These are phyloP conservation scores for Trichoderma polysporum DNA, from an alignment of 2,329 filamentous ascomycete species.

Conservation along the genomic window DNA sequence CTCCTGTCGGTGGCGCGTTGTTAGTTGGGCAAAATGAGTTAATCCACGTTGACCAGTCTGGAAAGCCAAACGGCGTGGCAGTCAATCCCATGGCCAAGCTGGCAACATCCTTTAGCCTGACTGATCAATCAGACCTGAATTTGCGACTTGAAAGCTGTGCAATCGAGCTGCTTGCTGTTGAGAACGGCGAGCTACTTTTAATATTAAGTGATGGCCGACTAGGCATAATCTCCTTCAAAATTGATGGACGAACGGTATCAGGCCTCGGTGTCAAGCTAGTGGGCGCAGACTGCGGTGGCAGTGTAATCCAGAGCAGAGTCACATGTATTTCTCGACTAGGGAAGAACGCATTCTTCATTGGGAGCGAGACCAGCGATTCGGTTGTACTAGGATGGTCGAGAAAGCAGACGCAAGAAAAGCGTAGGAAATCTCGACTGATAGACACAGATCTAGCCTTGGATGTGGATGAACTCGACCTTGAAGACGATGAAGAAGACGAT, in stretches of 20 bases:
- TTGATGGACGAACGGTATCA: slow-evolving; percentile 89
- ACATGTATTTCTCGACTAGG: slow-evolving; percentile 70
- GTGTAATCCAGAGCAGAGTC: slow-evolving; percentile 58
- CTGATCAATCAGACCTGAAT: slow-evolving; percentile 78
- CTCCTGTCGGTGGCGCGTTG: slow-evolving; percentile 84
- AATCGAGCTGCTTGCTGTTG: slow-evolving; percentile 72
- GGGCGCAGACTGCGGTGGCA: slow-evolving; percentile 60
- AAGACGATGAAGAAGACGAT: slow-evolving; percentile 63
- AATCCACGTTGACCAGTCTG: slow-evolving; percentile 93
- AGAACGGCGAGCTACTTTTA: slow-evolving; percentile 81
- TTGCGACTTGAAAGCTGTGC: slow-evolving; percentile 79
- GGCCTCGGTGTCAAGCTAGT: slow-evolving; percentile 74
- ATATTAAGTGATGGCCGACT: slow-evolving; percentile 74
- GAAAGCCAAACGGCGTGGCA: slow-evolving; percentile 87
- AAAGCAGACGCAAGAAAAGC: slow-evolving; percentile 62
- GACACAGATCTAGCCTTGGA: slow-evolving; percentile 54
- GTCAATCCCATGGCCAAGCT: slow-evolving; percentile 88
- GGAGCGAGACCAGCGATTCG: slow-evolving; percentile 81
- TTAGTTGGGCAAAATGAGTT: slow-evolving; percentile 86
- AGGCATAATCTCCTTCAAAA: slow-evolving; percentile 73
- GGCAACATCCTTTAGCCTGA: slow-evolving; percentile 78
- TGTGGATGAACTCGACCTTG: slow-evolving; percentile 52
- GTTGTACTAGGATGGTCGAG: slow-evolving; percentile 76
- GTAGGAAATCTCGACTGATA: slow-evolving; percentile 60
- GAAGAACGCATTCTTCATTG: slow-evolving; percentile 73